These are phyloP conservation scores for Oropetium thomaeum DNA, from an alignment of 176 grass and related monocot genomes.

Conservation along the genomic window DNA sequence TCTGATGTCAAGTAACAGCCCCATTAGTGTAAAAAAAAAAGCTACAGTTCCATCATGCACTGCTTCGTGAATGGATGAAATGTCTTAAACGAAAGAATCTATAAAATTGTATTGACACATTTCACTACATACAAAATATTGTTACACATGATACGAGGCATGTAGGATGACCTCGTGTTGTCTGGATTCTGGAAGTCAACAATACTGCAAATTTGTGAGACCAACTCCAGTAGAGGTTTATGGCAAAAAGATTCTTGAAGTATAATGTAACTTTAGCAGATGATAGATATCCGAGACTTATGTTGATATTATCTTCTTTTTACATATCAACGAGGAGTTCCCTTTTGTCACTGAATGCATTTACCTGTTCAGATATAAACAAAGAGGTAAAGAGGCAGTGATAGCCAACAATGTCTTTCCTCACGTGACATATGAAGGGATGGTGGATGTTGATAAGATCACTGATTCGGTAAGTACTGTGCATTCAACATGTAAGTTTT, in stretches of 20 bases:
- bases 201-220: neutral
- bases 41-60: neutral
- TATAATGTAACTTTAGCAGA: neutral
- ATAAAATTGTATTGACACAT: neutral
- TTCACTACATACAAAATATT: neutral
- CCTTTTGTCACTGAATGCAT: constrained; percentile 18
- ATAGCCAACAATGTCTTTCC: constrained; percentile 90
- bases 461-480: constrained; percentile 68
- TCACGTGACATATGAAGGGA: constrained; percentile 88
- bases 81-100: neutral
- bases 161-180: neutral
- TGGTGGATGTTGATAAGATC: constrained; percentile 91
- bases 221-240: neutral
- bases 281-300: neutral
- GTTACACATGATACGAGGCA: neutral
- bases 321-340: constrained; percentile 3
- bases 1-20: neutral
- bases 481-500: constrained; percentile 18
- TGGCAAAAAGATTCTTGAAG: constrained; percentile 11
- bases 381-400: constrained; percentile 90
- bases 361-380: constrained; percentile 80
- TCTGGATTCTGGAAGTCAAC: neutral
- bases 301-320: constrained; percentile 22
- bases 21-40: neutral
- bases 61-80: neutral